Percentiles rank a stretch among this genome's conserved stretches.
Conservation (phyloP, 805 yeast genomes). For the Millerozyma miso region DNA sequence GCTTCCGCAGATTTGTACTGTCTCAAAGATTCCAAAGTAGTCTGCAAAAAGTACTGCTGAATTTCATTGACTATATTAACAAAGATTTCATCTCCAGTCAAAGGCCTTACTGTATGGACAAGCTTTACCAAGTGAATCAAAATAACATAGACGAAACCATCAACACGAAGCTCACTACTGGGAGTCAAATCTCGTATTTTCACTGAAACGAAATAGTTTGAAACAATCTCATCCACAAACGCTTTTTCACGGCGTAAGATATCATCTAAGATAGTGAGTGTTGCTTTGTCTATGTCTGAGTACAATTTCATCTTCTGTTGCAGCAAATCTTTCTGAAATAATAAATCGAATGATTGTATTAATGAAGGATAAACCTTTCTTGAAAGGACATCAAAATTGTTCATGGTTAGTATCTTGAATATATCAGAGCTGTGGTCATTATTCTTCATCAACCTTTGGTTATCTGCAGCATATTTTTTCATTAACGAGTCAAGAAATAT, state of each 20-base stretch:
- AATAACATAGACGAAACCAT: slow-evolving; percentile 36
- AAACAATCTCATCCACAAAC: slow-evolving; percentile 27
- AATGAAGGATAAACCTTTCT: slow-evolving; percentile 28
- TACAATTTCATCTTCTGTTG: slow-evolving; percentile 36
- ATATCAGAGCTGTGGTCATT: slow-evolving; percentile 21
- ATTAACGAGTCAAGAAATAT: slow-evolving; percentile 38
- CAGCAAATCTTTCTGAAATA: slow-evolving; percentile 32
- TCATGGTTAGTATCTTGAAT: slow-evolving; percentile 40
- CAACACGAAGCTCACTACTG: slow-evolving; percentile 18
- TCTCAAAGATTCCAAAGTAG: slow-evolving; percentile 29
- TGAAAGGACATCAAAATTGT: slow-evolving; percentile 36
- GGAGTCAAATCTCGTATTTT: slow-evolving; percentile 3
- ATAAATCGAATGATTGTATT: slow-evolving; percentile 28
- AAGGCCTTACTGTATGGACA: slow-evolving; percentile 36
- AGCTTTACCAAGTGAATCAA: slow-evolving; percentile 39
- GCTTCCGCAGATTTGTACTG: slow-evolving; percentile 10
- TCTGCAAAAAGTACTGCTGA: slow-evolving; percentile 32
- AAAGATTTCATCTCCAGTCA: slow-evolving; percentile 34
- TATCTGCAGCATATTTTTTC: slow-evolving; percentile 32
- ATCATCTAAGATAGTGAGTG: slow-evolving; percentile 36
- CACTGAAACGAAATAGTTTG: slow-evolving; percentile 18
- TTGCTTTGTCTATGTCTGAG: slow-evolving; percentile 39
- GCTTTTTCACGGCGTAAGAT: slow-evolving; percentile 33
- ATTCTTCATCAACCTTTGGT: not conserved
- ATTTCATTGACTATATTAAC: slow-evolving; percentile 33